phyloP scores from a whole-genome alignment of 106 monocot genomes.

The Allium sativum region DNA sequence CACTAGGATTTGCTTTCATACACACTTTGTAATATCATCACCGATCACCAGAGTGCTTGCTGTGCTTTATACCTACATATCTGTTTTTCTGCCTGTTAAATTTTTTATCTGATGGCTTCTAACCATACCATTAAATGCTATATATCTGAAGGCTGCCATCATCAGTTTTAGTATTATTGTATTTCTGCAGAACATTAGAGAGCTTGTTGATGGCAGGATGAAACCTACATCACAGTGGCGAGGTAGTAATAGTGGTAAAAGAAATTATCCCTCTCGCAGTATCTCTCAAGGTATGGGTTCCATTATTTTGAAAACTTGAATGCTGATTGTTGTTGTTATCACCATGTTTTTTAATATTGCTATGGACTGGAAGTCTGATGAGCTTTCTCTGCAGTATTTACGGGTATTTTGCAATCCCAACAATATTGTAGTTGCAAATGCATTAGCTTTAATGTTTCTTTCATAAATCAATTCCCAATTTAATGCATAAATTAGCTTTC shows the following conservation, averaged over 20 bases:
- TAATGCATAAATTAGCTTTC: too few species aligned
- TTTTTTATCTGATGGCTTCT: background rate
- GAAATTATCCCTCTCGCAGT: constrained; percentile 38
- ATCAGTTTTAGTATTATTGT: background rate
- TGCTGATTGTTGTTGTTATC: too few species aligned
- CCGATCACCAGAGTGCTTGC: background rate
- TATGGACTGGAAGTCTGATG: too few species aligned
- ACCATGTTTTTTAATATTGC: too few species aligned
- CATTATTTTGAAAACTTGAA: background rate
- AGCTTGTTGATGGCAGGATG: constrained; percentile 41
- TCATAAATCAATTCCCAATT: too few species aligned
- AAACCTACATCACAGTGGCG: constrained; percentile 40
- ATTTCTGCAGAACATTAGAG: constrained; percentile 30
- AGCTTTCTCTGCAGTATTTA: too few species aligned
- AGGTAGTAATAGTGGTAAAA: constrained; percentile 36
- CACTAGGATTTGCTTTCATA: background rate
- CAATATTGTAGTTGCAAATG: too few species aligned
- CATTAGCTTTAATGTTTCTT: too few species aligned
- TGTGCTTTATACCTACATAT: background rate
- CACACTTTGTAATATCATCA: background rate
- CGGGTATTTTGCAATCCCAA: too few species aligned
- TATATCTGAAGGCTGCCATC: too few species aligned
- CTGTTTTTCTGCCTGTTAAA: background rate
- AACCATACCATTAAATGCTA: background rate
- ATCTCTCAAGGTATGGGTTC: constrained; percentile 31